Conservation (phyloP, 805 yeast genomes). For the Candida ipomoeae region DNA sequence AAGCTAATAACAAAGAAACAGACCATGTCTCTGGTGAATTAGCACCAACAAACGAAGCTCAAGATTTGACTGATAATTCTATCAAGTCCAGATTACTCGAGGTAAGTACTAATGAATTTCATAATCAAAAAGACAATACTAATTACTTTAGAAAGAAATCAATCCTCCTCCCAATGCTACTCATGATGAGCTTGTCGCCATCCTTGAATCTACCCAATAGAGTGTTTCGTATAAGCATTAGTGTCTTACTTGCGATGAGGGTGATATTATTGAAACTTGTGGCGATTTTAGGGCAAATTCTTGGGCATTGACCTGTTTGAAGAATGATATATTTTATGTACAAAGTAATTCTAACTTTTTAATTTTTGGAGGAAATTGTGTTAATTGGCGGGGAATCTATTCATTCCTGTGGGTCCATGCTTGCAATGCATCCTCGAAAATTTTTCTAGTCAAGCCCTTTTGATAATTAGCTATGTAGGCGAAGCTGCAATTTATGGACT, state of each 20-base stretch:
- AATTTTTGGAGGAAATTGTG: no score
- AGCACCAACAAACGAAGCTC: background rate
- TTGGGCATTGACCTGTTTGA: background rate
- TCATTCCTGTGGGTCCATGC: constrained; percentile 22
- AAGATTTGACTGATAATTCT: background rate
- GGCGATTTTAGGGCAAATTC: background rate
- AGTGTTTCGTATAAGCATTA: constrained; percentile 3
- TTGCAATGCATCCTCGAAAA: constrained; percentile 45
- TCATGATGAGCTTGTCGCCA: constrained; percentile 44
- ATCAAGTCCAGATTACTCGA: constrained; percentile 3
- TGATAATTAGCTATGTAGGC: constrained; percentile 56
- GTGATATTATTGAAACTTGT: background rate
- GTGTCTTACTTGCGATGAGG: constrained; percentile 7
- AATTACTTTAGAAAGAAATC: constrained; percentile 41
- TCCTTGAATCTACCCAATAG: constrained; percentile 41
- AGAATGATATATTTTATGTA: background rate
- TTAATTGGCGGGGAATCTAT: background rate
- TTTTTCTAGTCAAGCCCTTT: constrained; percentile 51
- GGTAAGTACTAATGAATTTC: constrained; percentile 22
- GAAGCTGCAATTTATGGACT: constrained; percentile 64
- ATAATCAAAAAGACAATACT: constrained; percentile 27
- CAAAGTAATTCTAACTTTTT: background rate
- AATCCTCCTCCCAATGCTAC: constrained; percentile 43
- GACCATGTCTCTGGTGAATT: background rate
- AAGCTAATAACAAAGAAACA: background rate